Evolutionary conservation across 352 stramenopile species (phyloP).

Genomic region (Pythium guiyangense): DNA sequence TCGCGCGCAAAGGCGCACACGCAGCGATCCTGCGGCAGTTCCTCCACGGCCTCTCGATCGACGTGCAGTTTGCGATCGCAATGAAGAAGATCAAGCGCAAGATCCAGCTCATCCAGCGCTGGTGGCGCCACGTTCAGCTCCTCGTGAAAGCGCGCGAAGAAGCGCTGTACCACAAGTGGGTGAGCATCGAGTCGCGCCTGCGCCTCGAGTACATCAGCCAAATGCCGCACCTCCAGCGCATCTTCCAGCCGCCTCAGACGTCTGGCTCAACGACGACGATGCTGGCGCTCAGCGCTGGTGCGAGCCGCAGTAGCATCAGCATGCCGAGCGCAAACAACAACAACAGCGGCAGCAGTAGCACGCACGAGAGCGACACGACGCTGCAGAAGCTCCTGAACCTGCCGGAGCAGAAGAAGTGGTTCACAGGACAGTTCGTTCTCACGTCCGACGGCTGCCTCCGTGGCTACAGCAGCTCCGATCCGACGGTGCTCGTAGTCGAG

Average conservation of each 20-base stretch:
- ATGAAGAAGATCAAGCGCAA: constrained; percentile 54
- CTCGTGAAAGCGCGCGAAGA: constrained; percentile 51
- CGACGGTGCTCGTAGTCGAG: constrained; percentile 39
- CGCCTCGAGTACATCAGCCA: constrained; percentile 47
- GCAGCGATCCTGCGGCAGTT: constrained; percentile 35
- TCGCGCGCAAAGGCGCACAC: constrained; percentile 29
- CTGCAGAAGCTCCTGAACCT: constrained; percentile 52
- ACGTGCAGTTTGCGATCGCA: constrained; percentile 58
- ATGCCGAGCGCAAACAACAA: no score
- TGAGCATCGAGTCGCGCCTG: constrained; percentile 36
- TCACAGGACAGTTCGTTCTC: constrained; percentile 40
- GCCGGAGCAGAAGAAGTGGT: constrained; percentile 46
- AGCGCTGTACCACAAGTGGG: constrained; percentile 49
- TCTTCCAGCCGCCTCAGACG: constrained; percentile 37
- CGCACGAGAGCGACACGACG: constrained; percentile 8
- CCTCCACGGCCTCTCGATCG: constrained; percentile 41
- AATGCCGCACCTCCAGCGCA: constrained; percentile 42
- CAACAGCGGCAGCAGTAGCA: not conserved
- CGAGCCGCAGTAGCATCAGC: no score
- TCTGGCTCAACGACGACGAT: not conserved
- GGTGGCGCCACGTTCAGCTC: constrained; percentile 53
- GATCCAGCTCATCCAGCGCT: constrained; percentile 50
- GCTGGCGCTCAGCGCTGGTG: no score
- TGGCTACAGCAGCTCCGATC: constrained; percentile 15
- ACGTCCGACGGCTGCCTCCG: constrained; percentile 39